phyloP scores from a whole-genome alignment of 1,284 basidiomycete species.

The Athelia psychrophila region DNA sequence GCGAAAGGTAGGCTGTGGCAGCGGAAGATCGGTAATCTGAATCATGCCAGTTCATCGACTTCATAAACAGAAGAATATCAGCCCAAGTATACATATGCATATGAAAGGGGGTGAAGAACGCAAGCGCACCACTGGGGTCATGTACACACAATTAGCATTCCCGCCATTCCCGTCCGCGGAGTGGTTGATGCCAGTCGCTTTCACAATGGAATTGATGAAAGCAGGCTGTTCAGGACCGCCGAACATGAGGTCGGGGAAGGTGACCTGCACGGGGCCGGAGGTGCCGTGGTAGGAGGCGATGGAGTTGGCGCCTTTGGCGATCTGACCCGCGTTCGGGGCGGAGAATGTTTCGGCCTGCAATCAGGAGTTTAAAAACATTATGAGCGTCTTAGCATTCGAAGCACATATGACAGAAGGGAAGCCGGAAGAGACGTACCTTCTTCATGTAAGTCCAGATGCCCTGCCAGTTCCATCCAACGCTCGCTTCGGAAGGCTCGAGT shows the following conservation, averaged over 20 bases:
- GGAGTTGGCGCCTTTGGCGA: conserved; percentile 44
- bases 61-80: not conserved
- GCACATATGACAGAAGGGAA: not conserved
- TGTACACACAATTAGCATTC: conserved; percentile 51
- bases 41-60: conserved; percentile 35
- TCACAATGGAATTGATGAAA: conserved; percentile 47
- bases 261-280: conserved; percentile 52
- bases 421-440: conserved; percentile 32
- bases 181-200: conserved; percentile 44
- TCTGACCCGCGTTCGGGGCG: conserved; percentile 47
- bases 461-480: conserved; percentile 57
- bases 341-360: conserved; percentile 51
- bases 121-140: conserved; percentile 41
- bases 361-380: not conserved
- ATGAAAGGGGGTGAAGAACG: not conserved
- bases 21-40: conserved; percentile 33
- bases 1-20: conserved; percentile 32
- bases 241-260: conserved; percentile 49
- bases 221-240: conserved; percentile 51
- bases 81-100: not conserved
- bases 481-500: conserved; percentile 44
- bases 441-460: conserved; percentile 49
- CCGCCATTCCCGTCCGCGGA: conserved; percentile 55
- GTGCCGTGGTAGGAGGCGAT: conserved; percentile 48
- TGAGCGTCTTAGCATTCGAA: not conserved